phyloP scores from a whole-genome alignment of 345 rosid genomes.

The Reutealis trisperma region DNA sequence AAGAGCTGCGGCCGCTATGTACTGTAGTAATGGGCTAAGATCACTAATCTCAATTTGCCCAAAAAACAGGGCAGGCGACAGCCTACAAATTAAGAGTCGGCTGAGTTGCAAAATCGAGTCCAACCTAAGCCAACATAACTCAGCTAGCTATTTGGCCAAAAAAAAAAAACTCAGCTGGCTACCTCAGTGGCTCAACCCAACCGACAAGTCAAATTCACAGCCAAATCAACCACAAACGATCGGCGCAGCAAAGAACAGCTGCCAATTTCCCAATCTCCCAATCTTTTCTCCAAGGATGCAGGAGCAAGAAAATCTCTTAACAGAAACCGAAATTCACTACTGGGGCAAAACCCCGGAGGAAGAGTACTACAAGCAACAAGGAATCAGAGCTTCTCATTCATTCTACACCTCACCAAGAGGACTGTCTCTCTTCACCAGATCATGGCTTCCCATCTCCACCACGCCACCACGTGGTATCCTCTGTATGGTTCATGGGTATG shows the following conservation, averaged over 20 bases:
- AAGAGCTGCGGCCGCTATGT: no score
- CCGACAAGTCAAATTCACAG: background rate
- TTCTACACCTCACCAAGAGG: constrained; percentile 81
- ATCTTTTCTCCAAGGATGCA: constrained; percentile 20
- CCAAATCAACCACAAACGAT: background rate
- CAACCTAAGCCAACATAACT: background rate
- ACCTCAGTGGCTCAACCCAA: no score
- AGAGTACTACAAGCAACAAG: constrained; percentile 58
- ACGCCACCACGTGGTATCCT: constrained; percentile 59
- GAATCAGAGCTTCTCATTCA: constrained; percentile 55
- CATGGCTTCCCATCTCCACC: constrained; percentile 60
- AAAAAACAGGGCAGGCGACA: background rate
- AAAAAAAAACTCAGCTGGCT: no score
- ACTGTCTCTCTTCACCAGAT: constrained; percentile 65
- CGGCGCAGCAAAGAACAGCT: background rate
- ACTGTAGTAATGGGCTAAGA: background rate
- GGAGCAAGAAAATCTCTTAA: constrained; percentile 11
- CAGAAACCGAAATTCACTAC: constrained; percentile 32
- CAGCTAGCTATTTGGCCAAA: no score
- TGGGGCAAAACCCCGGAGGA: constrained; percentile 71
- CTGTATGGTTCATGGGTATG: constrained; percentile 84
- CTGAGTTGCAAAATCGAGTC: background rate
- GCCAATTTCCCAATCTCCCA: background rate
- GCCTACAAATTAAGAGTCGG: background rate
- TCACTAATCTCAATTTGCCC: background rate